phyloP scores from a whole-genome alignment of 2,329 filamentous ascomycete species.

The Pyrenochaeta sp. region DNA sequence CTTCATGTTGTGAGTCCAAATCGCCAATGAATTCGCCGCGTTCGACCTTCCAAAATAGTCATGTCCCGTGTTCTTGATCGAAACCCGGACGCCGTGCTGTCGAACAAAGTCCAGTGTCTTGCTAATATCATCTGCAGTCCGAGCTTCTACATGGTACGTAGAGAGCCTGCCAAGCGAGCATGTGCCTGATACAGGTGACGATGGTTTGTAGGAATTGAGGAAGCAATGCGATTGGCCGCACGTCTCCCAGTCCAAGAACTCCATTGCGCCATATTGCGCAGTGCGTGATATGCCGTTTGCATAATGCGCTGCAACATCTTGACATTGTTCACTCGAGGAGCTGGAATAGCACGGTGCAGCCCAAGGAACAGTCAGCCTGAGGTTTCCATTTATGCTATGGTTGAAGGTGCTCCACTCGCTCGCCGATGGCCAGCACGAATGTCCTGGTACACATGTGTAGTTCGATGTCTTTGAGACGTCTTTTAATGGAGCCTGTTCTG shows the following conservation, averaged over 20 bases:
- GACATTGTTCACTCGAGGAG: conserved; percentile 29
- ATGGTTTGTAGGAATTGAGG: conserved; percentile 36
- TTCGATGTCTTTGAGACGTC: conserved; percentile 17
- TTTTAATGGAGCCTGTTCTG: not conserved
- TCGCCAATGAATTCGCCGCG: conserved; percentile 42
- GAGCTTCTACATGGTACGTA: conserved; percentile 43
- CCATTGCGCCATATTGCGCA: conserved; percentile 43
- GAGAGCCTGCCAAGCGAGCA: conserved; percentile 46
- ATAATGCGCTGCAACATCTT: conserved; percentile 30
- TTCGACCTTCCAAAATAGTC: conserved; percentile 48
- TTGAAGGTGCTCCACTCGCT: conserved; percentile 45
- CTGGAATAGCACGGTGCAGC: conserved; percentile 41
- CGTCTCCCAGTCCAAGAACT: conserved; percentile 47
- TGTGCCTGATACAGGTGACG: conserved; percentile 31
- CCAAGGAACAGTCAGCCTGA: conserved; percentile 42
- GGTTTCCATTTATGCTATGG: conserved; percentile 38
- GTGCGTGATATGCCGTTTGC: conserved; percentile 36
- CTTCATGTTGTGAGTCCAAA: conserved; percentile 50
- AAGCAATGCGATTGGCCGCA: conserved; percentile 42
- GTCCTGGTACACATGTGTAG: conserved; percentile 46
- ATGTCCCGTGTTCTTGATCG: conserved; percentile 50
- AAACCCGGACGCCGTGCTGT: conserved; percentile 42
- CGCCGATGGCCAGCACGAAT: conserved; percentile 47
- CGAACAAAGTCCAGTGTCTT: conserved; percentile 39
- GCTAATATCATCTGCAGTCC: conserved; percentile 34